Evolutionary conservation across 2,329 filamentous ascomycete genomes (phyloP), one percentile per base, ranked within the genome.

Genomic region (Colletotrichum euphorbiae): DNA sequence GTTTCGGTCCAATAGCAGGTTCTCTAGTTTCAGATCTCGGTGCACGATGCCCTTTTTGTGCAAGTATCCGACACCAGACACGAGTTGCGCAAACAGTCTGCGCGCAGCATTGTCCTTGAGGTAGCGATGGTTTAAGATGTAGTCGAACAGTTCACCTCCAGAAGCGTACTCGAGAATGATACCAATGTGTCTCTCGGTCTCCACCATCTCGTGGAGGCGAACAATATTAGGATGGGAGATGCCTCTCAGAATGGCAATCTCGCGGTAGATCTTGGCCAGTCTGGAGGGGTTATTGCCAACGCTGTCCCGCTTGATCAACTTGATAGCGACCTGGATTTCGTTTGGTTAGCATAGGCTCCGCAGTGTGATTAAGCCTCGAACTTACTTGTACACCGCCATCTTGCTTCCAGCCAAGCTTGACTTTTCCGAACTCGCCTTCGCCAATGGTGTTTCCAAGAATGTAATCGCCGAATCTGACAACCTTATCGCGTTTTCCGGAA

Each of bases 41-140:
- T 99, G 96, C 13, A 99, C 96, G 73, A 99, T 99, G 69, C 96
- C 96, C 82, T 97, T 98, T 80, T 97, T 98, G 82, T 99, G 96
- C 67, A 99, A 84, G 80, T 99, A 99, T 40, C 96, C 96, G 11
- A 99, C 96, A 46, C 96, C 96, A 6, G 95, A 98, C 12, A 99
- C 91, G 48, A 99, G 87, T 80, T 99, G 96, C 21, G 96, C 95
- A 77, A 99, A 99, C 33, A 99, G 83, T 61, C 94, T 89, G 65
- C 96, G 90, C 36, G 96, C 96, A 2, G 94, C 90, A 71, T 93
- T 90, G 78, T 99, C 96, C 78, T 98, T 98, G 31, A 99, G 85
- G 78, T 98, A 99, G 70, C 96, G 90, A 78, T 99, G 94, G 76
- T 97, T 97, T 69, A 99, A 84, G 73, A 99, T 99, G 80, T 98